Evolutionary conservation across 1,139 yeast species (phyloP), one percentile per base, ranked within the genome.

Genomic region (Geotrichum candidum): DNA sequence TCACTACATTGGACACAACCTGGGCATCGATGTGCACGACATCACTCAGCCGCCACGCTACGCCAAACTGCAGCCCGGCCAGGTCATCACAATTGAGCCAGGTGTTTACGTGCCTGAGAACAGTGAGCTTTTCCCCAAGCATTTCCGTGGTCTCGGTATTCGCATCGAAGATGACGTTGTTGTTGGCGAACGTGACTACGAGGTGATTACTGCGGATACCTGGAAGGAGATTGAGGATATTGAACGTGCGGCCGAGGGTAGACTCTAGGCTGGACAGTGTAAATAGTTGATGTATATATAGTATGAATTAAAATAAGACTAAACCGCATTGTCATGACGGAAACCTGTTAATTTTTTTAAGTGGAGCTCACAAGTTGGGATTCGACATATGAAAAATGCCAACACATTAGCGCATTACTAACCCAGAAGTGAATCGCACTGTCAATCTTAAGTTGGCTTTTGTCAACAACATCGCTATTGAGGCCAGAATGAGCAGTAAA

Each of bases 21-120:
- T 95, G 57, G 99, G 99, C 0, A 76, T 95, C 55, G 99, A 94
- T 69, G 89, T 92, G 46, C 98, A 92, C 74, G 98, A 92, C 72
- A 81, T 87, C 33, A 51, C 81, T 79, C 60, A 83, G 86, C 38
- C 80, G 85, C 70, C 80, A 73, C 68, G 81, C 79, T 57, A 78
- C 75, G 66, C 70, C 10, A 70, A 69, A 55, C 63, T 72, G 53
- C 60, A 64, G 53, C 59, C 69, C 1, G 69, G 70, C 52, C 77
- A 73, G 65, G 97, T 94, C 2, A 79, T 94, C 54, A 94, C 99
- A 1, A 85, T 94, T 41, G 99, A 94, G 72, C 99, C 99, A 0
- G 99, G 99, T 31, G 81, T 94, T 48, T 94, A 94, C 72, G 83
- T 95, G 54, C 98, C 98, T 0, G 78, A 80, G 60, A 77, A 78